Evolutionary conservation across 2,329 filamentous ascomycete species (phyloP), one percentile per base, ranked within the genome.

Genomic region (Pseudogymnoascus sp.): DNA sequence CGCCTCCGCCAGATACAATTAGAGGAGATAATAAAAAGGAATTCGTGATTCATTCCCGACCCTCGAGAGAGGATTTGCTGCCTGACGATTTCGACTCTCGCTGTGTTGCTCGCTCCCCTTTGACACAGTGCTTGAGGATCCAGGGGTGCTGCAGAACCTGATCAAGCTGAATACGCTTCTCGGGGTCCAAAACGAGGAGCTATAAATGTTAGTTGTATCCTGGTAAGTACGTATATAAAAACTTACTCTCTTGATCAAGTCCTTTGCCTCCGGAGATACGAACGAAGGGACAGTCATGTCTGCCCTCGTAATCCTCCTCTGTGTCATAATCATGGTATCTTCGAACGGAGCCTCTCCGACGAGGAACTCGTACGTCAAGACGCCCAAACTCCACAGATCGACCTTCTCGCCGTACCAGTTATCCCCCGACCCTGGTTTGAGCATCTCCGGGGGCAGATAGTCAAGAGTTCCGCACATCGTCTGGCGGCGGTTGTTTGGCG

Each of bases 381-480:
- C 95, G 24, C 95, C 95, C 71, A 99, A 79, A 73, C 90, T 95
- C 95, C 95, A 99, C 66, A 97, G 78, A 74, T 99, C 95, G 33
- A 99, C 91, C 79, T 97, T 97, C 74, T 97, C 93, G 65, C 85
- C 90, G 77, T 97, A 97, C 73, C 83, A 96, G 77, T 95, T 96
- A 72, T 95, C 90, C 69, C 87, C 84, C 69, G 83, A 83, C 50
- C 90, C 89, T 3, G 87, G 85, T 75, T 88, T 90, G 75, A 97
- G 84, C 95, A 99, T 99, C 86, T 99, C 95, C 4, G 95, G 95
- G 2, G 95, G 95, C 14, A 99, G 84, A 76, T 99, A 99, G 77
- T 99, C 95, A 44, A 97, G 85, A 16, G 95, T 99, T 67, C 95
- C 95, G 75, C 95, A 99, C 86, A 97, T 93, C 63, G 95, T 99